Base-by-base conservation (phyloP, 495 filamentous ascomycete species). In the Lineolata rhizophorae region DNA sequence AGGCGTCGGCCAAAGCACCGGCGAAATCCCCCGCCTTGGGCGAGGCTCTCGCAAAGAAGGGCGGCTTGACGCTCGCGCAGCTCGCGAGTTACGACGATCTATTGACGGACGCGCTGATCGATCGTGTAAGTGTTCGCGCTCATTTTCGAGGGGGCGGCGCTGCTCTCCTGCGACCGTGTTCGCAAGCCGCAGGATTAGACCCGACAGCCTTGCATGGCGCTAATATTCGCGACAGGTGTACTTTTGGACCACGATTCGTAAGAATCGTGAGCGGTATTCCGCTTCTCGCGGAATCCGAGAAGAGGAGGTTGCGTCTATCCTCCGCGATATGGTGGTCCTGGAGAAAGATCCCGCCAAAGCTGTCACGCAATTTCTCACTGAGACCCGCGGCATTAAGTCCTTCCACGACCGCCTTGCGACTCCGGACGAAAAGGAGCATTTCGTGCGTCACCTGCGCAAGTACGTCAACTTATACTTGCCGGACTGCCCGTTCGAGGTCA, bases 171-270 rank as follows among this genome's bases (percentile, higher is more conserved):
- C n/a, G n/a, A n/a, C n/a, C n/a, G n/a, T n/a, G n/a, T n/a, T n/a
- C n/a, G n/a, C n/a, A n/a, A n/a, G n/a, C n/a, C n/a, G n/a, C n/a
- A n/a, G n/a, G n/a, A n/a, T n/a, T n/a, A n/a, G n/a, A n/a, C n/a
- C n/a, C n/a, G n/a, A n/a, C n/a, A n/a, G n/a, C n/a, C n/a, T n/a
- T n/a, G n/a, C n/a, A n/a, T n/a, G n/a, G n/a, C n/a, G n/a, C n/a
- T n/a, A n/a, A n/a, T n/a, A 20, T 44, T 54, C 36, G 55, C 43
- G 13, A 32, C 29, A 97, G 90, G 72, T 75, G 10, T 91, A 78
- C 48, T 95, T 78, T 55, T 95, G 90, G 87, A 83, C 84, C 9
- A 76, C 66, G 5, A 92, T 92, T 27, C 82, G 83, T 29, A 99
- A 99, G 52, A 93, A 94, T 42, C 75, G 78, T 26, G 72, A 67